Evolutionary conservation across 495 filamentous ascomycete genomes (phyloP).

Genomic region (Glonium stellatum): DNA sequence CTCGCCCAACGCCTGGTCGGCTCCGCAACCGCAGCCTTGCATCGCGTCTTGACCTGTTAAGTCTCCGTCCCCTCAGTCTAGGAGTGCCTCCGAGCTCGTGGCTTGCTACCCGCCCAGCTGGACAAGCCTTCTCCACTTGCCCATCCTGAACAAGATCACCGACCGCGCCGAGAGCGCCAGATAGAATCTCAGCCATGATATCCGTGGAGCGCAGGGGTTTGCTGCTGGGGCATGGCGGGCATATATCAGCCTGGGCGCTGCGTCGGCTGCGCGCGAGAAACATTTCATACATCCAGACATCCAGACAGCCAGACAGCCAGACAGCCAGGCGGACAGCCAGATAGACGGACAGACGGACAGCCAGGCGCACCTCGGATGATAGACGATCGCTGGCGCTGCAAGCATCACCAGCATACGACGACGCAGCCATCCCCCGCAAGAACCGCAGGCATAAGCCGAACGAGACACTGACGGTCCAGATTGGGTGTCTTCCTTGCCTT

Average conservation of each 20-base stretch:
- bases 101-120: constrained; percentile 4
- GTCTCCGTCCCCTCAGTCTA: not conserved
- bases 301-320: too few relatives aligned
- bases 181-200: not conserved
- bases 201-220: not conserved
- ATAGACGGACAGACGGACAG: too few relatives aligned
- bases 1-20: not conserved
- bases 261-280: too few relatives aligned
- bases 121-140: constrained; percentile 3
- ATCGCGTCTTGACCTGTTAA: not conserved
- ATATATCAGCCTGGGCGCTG: not conserved
- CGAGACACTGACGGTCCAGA: too few relatives aligned
- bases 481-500: too few relatives aligned
- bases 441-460: too few relatives aligned
- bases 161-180: not conserved
- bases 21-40: not conserved
- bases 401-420: too few relatives aligned
- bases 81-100: not conserved
- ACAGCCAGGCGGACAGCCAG: too few relatives aligned
- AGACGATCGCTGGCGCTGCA: too few relatives aligned
- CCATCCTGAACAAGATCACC: constrained; percentile 3
- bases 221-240: not conserved
- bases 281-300: too few relatives aligned
- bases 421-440: too few relatives aligned
- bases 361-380: too few relatives aligned